These are phyloP conservation scores for Penicillium sp. DNA, from an alignment of 2,329 filamentous ascomycete genomes.

Conservation along the genomic window DNA sequence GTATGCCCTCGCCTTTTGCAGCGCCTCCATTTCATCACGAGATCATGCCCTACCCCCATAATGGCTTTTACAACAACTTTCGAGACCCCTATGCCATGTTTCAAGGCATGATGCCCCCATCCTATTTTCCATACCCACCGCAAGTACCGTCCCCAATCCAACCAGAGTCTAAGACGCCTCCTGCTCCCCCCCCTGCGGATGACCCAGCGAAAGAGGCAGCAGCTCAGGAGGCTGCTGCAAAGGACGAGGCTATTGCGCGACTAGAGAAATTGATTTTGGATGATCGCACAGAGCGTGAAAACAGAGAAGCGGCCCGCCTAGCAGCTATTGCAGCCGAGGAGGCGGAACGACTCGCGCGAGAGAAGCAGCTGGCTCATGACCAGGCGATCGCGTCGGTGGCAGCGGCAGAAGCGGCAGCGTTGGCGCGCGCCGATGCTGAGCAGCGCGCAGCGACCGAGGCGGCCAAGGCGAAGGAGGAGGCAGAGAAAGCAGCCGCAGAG, in stretches of 20 bases:
- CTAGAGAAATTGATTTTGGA: slow-evolving; percentile 59
- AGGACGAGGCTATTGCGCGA: slow-evolving; percentile 59
- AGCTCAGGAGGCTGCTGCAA: slow-evolving; percentile 19
- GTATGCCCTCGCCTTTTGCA: slow-evolving; percentile 28
- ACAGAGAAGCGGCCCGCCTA: slow-evolving; percentile 39
- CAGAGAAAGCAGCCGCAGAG: slow-evolving; percentile 42
- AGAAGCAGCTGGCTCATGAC: slow-evolving; percentile 42
- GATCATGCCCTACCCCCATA: slow-evolving; percentile 38
- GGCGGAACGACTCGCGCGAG: slow-evolving; percentile 31
- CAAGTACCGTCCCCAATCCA: slow-evolving; percentile 35
- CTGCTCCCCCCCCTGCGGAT: slow-evolving; percentile 10
- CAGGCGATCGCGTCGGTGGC: slow-evolving; percentile 45
- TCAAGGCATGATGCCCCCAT: slow-evolving; percentile 35
- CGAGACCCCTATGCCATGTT: slow-evolving; percentile 36
- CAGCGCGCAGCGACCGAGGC: slow-evolving; percentile 48
- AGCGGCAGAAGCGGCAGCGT: slow-evolving; percentile 44
- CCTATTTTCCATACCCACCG: slow-evolving; percentile 39
- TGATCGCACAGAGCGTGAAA: slow-evolving; percentile 43
- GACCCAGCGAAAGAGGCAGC: neutral
- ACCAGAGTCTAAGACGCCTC: slow-evolving; percentile 28
- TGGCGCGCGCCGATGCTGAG: slow-evolving; percentile 51
- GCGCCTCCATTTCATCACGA: slow-evolving; percentile 37
- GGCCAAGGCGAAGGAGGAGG: slow-evolving; percentile 47
- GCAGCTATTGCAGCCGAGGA: slow-evolving; percentile 56
- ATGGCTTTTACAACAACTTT: slow-evolving; percentile 35